Evolutionary conservation across 2,329 filamentous ascomycete species (phyloP), one percentile per base, ranked within the genome.

Genomic region (Colletotrichum liaoningense): DNA sequence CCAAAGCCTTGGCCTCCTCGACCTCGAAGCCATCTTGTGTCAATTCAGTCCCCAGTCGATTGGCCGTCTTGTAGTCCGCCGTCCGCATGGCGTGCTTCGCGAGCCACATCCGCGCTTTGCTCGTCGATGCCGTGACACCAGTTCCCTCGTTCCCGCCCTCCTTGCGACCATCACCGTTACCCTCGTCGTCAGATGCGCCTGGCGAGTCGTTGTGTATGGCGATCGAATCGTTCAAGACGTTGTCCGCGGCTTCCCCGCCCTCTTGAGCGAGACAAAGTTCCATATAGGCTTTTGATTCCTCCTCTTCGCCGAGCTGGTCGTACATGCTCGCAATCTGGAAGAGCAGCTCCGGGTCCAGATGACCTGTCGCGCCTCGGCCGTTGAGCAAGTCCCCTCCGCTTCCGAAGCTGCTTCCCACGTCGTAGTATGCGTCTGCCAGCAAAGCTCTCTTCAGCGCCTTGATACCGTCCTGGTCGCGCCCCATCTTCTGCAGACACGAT

Each of bases 11-110:
- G 33, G 97, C 97, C 83, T 99, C 97, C 81, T 99, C 97, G 2
- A 98, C 95, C 83, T 98, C 97, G 30, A 97, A 92, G 0, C 97
- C 97, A 82, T 99, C 97, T 83, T 98, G 95, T 81, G 95, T 98
- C 58, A 99, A 86, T 83, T 99, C 97, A 74, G 93, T 95, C 0
- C 95, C 95, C 55, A 98, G 85, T 75, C 94, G 91, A 83, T 93
- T 93, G 4, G 95, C 94, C 24, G 93, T 89, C 38, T 88, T 86
- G 78, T 94, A 94, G 81, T 98, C 95, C 52, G 92, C 91, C 12
- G 89, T 90, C 49, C 90, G 88, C 84, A 97, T 93, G 14, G 95
- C 93, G 84, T 92, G 93, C 69, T 92, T 91, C 19, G 97, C 97
- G 69, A 99, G 90, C 97, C 97, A 99, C 87, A 98, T 91, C 26